Evolutionary conservation across 2,329 filamentous ascomycete species (phyloP), one percentile per base, ranked within the genome.

Genomic region (Aspergillus sp.): DNA sequence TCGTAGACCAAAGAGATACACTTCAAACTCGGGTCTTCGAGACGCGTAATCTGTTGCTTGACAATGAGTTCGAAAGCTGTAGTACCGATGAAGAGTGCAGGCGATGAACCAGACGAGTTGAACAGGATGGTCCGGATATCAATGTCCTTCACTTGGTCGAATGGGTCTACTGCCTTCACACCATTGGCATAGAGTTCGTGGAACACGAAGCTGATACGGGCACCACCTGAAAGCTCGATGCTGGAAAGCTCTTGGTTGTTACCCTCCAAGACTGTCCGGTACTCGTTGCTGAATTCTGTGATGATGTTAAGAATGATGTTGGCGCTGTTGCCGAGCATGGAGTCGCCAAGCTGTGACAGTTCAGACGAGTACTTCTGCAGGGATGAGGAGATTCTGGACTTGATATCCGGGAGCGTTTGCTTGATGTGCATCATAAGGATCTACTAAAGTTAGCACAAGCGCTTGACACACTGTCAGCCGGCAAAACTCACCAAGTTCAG

Each of bases 381-480:
- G 13, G 93, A 97, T 65, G 90, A 89, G n/a, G 90, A 85, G 67
- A 99, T 99, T 62, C 96, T 89, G 13, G 90, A 91, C 80, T 99
- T 99, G 82, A 99, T 99, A 72, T 99, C 95, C 41, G 95, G 95
- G 13, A 99, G 85, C 1, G 95, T 99, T 80, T 99, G 93, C 80
- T 99, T 99, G 82, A 99, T 99, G 81, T 99, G 95, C 95, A 99
- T 99, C 93, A 99, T 98, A 66, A 99, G 84, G 71, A 99, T 98
- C 83, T 85, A 69, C 13, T 49, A 32, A 26, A 38, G 53, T 76
- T 63, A 75, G 71, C 61, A 36, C 58, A 54, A 13, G 11, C 20
- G 3, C 17, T 17, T 26, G n/a, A 12, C 12, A 17, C 4, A n/a
- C 8, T 18, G n/a, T 9, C 13, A 9, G 0, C 15, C 3, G 5